Percentiles rank a stretch among this genome's conserved stretches.
These are phyloP conservation scores for Euphorbia pulcherrima DNA, from an alignment of 345 rosid genomes.

Conservation along the genomic window DNA sequence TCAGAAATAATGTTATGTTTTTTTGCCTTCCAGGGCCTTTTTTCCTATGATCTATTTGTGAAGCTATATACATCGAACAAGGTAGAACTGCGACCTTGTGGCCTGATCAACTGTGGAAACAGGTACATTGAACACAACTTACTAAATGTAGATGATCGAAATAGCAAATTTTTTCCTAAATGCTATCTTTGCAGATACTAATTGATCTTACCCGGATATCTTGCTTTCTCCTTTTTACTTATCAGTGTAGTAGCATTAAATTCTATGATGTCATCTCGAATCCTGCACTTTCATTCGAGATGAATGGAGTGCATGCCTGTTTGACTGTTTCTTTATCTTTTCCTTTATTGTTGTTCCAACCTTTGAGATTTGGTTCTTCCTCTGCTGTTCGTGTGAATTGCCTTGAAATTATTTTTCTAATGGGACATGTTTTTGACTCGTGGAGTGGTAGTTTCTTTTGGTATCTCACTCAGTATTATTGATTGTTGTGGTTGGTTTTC, in stretches of 20 bases:
- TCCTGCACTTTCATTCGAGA: background rate
- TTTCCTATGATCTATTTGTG: slow-evolving; percentile 72
- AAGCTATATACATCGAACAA: slow-evolving; percentile 67
- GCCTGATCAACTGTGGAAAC: slow-evolving; percentile 86
- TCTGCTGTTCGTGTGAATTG: background rate
- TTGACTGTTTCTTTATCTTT: background rate
- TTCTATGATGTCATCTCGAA: background rate
- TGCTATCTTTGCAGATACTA: background rate
- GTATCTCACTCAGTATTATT: background rate
- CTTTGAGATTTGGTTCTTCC: background rate
- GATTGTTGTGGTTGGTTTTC: background rate
- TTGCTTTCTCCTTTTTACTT: background rate
- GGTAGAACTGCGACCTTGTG: slow-evolving; percentile 72
- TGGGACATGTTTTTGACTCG: background rate
- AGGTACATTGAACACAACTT: slow-evolving; percentile 40
- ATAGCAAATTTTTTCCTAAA: slow-evolving; percentile 5
- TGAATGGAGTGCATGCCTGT: background rate
- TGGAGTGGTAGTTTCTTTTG: background rate
- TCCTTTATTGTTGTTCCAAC: background rate
- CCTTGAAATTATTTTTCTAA: no score
- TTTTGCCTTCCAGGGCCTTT: slow-evolving; percentile 56
- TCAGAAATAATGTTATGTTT: slow-evolving; percentile 4
- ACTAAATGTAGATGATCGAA: slow-evolving; percentile 5
- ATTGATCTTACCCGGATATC: background rate
- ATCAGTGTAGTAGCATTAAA: background rate